A percentile compares a stretch with the other conserved stretches of the same genome.
phyloP scores from a whole-genome alignment of 768 basidiomycete genomes.

The Suillus occidentalis region DNA sequence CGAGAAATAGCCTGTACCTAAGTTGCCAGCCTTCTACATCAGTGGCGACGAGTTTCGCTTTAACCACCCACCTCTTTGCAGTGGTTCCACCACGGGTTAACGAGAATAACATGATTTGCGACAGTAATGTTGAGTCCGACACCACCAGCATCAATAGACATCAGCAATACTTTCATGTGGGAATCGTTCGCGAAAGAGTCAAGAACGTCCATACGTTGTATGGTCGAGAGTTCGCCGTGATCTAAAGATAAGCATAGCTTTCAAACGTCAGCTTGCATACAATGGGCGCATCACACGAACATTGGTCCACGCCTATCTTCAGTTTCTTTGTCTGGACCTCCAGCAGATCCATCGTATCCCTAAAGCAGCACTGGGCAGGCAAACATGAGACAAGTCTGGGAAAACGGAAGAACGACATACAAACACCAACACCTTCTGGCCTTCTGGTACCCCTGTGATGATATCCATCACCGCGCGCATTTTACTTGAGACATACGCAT shows the following conservation, averaged over 20 bases:
- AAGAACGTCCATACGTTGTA: not conserved
- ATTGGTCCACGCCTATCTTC: not conserved
- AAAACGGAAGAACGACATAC: not conserved
- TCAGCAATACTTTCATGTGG: conserved; percentile 1
- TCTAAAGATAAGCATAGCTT: not conserved
- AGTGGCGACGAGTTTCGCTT: not conserved
- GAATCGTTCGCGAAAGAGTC: not conserved
- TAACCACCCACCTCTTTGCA: not conserved
- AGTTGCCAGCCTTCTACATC: not conserved
- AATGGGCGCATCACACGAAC: not conserved
- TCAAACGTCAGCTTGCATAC: not conserved
- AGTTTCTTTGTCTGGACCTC: not conserved
- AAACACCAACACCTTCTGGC: not conserved
- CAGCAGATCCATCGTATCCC: not conserved
- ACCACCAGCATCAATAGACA: conserved; percentile 1
- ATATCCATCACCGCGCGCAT: not conserved
- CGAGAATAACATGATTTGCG: conserved; percentile 4
- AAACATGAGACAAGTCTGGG: not conserved
- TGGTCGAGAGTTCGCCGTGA: not conserved
- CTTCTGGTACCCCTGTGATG: not conserved
- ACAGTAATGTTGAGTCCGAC: conserved; percentile 3
- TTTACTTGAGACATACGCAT: not conserved
- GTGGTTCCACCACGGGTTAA: not conserved
- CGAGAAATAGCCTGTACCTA: not conserved
- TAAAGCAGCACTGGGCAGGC: not conserved